Evolutionary conservation across 441 rosid species (phyloP), one percentile per base, ranked within the genome.

Genomic region (Erodium texanum): DNA sequence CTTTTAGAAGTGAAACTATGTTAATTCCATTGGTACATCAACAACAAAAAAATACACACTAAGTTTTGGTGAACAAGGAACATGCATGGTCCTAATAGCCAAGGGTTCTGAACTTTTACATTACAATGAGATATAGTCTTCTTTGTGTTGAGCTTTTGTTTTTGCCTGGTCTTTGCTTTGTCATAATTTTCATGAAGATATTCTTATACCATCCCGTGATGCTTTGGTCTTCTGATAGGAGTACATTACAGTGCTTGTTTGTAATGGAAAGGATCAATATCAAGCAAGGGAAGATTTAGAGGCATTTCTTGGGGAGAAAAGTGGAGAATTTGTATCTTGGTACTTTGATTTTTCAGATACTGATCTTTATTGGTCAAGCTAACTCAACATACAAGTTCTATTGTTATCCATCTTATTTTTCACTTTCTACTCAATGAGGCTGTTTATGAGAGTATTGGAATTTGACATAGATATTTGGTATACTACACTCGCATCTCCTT

Each of bases 221-320:
- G 61, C 61, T 3, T 38, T 41, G 16, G 32, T 16, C 14, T 12
- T 7, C 4, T 68, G 70, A 29, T 74, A 78, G 84, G 82, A 74
- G 24, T 78, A 81, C 52, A 54, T 74, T 58, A 68, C 68, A 1
- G 68, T 81, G 73, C 75, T 77, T 73, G 71, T 81, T 41, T 74
- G 82, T 65, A 78, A 76, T 19, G 82, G 84, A 24, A 81, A 78
- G 76, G 65, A 66, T 68, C 77, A 78, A 64, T 64, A 62, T 10
- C 77, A 74, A 70, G 74, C 73, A 18, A 68, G 68, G 62, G 74
- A 76, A 34, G 74, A 79, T 45, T 68, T 77, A 65, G 76, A 77
- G n/a, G 77, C 77, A 14, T 76, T 81, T 76, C 84, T 81, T 36
- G 76, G 79, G 22, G 66, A 76, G 27, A 24, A 66, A 66, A 65